These are phyloP conservation scores for Polyplosphaeria fusca DNA, from an alignment of 495 filamentous ascomycete species.

Conservation along the genomic window DNA sequence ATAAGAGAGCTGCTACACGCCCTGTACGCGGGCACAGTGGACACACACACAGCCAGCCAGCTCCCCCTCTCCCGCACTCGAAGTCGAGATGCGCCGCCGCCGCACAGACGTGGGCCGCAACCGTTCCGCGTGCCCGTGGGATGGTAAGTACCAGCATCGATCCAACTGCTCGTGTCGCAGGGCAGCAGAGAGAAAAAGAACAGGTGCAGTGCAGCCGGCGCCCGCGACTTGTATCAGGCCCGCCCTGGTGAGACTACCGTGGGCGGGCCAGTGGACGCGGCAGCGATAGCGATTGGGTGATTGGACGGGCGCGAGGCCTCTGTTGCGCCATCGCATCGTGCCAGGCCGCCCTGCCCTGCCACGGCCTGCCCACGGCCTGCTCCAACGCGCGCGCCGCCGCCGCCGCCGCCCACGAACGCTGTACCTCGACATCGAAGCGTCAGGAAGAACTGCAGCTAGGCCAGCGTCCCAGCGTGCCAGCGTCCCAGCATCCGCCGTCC, in stretches of 20 bases:
- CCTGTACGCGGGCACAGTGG: too few relatives aligned
- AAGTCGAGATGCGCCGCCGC: too few relatives aligned
- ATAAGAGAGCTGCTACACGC: too few relatives aligned
- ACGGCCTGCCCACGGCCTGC: not conserved
- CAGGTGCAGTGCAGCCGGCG: slow-evolving; percentile 4
- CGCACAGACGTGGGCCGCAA: too few relatives aligned
- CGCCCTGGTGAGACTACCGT: slow-evolving; percentile 15
- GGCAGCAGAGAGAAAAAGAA: not conserved
- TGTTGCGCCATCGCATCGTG: slow-evolving; percentile 15
- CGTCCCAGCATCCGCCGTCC: too few relatives aligned
- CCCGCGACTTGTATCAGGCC: slow-evolving; percentile 9
- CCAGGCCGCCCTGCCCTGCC: not conserved
- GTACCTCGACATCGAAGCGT: not conserved
- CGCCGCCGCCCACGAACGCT: not conserved
- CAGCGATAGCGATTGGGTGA: slow-evolving; percentile 23
- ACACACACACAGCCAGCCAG: too few relatives aligned
- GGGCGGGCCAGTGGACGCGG: not conserved
- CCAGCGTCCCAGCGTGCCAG: too few relatives aligned
- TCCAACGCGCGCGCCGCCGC: too few relatives aligned
- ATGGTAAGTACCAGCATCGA: too few relatives aligned
- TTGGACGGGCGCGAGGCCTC: not conserved
- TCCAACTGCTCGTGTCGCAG: too few relatives aligned
- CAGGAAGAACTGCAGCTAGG: slow-evolving; percentile 1
- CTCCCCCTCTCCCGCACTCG: too few relatives aligned
- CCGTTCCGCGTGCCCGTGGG: too few relatives aligned